A percentile compares a stretch with the other conserved stretches of the same genome.
phyloP scores from a whole-genome alignment of 352 stramenopile genomes.

The Phytopythium helicoides region DNA sequence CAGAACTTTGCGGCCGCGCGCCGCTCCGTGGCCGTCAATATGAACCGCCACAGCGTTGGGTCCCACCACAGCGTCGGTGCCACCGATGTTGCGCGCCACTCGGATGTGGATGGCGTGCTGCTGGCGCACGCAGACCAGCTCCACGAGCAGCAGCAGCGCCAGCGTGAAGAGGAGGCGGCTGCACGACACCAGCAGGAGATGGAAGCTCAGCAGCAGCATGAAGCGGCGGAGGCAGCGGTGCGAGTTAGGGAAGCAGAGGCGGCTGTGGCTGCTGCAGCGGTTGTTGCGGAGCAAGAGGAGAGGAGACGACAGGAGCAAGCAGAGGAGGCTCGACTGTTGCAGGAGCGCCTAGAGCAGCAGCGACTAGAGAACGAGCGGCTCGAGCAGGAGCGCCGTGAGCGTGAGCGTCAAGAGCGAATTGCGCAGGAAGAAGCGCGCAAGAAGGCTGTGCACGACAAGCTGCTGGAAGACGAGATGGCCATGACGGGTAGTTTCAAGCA shows the following conservation, averaged over 20 bases:
- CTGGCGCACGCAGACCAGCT: slow-evolving; percentile 20
- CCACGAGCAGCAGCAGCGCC: slow-evolving; percentile 21
- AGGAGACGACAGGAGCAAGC: slow-evolving; percentile 4
- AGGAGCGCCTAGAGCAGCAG: slow-evolving; percentile 23
- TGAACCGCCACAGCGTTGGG: slow-evolving; percentile 44
- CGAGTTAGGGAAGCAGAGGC: slow-evolving; percentile 24
- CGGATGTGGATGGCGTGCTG: slow-evolving; percentile 30
- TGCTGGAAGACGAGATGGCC: slow-evolving; percentile 24
- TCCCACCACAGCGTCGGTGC: slow-evolving; percentile 7
- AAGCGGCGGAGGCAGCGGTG: slow-evolving; percentile 13
- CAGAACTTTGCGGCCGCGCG: slow-evolving; percentile 74
- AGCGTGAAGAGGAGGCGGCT: slow-evolving; percentile 13
- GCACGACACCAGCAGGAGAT: slow-evolving; percentile 5
- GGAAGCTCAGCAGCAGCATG: slow-evolving; percentile 13
- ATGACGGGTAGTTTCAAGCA: slow-evolving; percentile 24
- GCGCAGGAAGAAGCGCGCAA: slow-evolving; percentile 21
- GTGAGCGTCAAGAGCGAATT: neutral
- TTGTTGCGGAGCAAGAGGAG: slow-evolving; percentile 1
- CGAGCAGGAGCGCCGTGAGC: slow-evolving; percentile 17
- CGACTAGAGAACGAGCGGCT: slow-evolving; percentile 26
- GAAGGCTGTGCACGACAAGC: slow-evolving; percentile 22
- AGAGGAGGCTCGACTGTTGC: slow-evolving; percentile 11
- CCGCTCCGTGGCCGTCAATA: slow-evolving; percentile 18
- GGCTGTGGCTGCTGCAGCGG: slow-evolving; percentile 3
- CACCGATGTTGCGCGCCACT: slow-evolving; percentile 25